Evolutionary conservation across 148 eudicot genomes (phyloP), one percentile per base, ranked within the genome.

Genomic region (Cornus kousa): DNA sequence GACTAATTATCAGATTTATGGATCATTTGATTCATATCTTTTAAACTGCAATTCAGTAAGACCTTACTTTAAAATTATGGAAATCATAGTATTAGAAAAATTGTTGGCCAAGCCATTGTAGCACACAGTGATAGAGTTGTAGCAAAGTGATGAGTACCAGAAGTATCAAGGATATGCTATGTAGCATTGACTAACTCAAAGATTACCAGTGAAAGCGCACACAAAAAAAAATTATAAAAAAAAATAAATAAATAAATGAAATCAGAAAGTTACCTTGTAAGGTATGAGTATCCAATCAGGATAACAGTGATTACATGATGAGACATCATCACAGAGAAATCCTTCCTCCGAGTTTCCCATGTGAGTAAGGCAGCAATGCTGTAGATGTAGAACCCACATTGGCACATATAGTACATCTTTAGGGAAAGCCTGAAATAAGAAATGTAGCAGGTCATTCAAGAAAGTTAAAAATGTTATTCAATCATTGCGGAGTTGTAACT

Each of bases 321-420:
- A 82, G 99, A 88, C 99, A 96, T 92, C 99, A 96, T 96, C 76
- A 96, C 99, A 59, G 94, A 74, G 74, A 96, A 96, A 85, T 96
- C 99, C 73, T 92, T 96, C 81, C 99, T 82, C 67, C 99, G 89
- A 43, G 99, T 96, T 88, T 96, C 99, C 99, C 99, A 96, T 48
- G 87, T 81, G 46, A 96, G 88, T 77, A 96, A 94, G 71, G 99
- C 98, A 78, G 88, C 95, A 80, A 92, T 93, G 88, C 98, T 93
- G 83, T 87, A 96, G 48, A 87, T 64, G 90, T 96, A 96, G 85
- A 96, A 96, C 71, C 99, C 99, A 77, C 92, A 92, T 77, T 93
- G 91, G 87, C 99, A 93, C 98, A 92, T 91, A 82, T 96, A 96
- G 84, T 80, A 80, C 70, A 96, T 92, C 87, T 83, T 82, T 77